phyloP scores from a whole-genome alignment of 768 basidiomycete species.

The Macrolepiota dolichaula region DNA sequence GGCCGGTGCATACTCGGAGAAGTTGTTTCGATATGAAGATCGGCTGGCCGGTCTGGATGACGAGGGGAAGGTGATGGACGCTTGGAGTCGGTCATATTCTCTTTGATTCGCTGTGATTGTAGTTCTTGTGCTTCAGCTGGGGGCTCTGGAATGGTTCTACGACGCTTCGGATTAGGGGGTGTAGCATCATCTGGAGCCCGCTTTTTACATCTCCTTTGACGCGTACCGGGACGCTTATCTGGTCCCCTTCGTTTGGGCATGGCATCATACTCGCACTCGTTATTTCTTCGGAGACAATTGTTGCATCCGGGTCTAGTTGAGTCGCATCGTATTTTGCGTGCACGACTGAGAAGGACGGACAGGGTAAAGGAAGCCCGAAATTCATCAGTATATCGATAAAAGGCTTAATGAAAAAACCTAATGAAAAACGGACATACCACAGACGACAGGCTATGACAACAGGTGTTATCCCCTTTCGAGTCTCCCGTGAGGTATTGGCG shows the following conservation, averaged over 20 bases:
- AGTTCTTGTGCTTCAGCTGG: slow-evolving; percentile 30
- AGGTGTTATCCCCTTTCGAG: slow-evolving; percentile 47
- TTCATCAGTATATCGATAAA: slow-evolving; percentile 34
- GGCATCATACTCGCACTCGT: slow-evolving; percentile 76
- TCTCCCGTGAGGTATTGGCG: slow-evolving; percentile 29
- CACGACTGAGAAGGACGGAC: slow-evolving; percentile 51
- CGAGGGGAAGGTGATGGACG: slow-evolving; percentile 21
- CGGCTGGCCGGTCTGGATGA: slow-evolving; percentile 20
- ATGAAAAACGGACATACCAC: slow-evolving; percentile 51
- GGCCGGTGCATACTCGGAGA: slow-evolving; percentile 3
- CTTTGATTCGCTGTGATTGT: slow-evolving; percentile 32
- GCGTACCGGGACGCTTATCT: slow-evolving; percentile 82
- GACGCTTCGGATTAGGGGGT: slow-evolving; percentile 52
- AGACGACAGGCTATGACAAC: slow-evolving; percentile 84
- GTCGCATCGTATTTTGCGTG: slow-evolving; percentile 84
- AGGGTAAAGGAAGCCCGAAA: slow-evolving; percentile 26
- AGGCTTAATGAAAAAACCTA: slow-evolving; percentile 37
- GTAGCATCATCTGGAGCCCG: slow-evolving; percentile 53
- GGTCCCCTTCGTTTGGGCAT: slow-evolving; percentile 82
- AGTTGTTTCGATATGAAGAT: slow-evolving; percentile 14
- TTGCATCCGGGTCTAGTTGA: slow-evolving; percentile 78
- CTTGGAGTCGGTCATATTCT: slow-evolving; percentile 30
- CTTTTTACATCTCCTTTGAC: slow-evolving; percentile 85
- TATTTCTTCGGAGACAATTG: slow-evolving; percentile 77
- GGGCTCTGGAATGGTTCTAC: slow-evolving; percentile 30